A percentile compares a stretch with the other conserved stretches of the same genome.
Evolutionary conservation across 1,284 basidiomycete species (phyloP).

Genomic region (Trichosporon asahii): DNA sequence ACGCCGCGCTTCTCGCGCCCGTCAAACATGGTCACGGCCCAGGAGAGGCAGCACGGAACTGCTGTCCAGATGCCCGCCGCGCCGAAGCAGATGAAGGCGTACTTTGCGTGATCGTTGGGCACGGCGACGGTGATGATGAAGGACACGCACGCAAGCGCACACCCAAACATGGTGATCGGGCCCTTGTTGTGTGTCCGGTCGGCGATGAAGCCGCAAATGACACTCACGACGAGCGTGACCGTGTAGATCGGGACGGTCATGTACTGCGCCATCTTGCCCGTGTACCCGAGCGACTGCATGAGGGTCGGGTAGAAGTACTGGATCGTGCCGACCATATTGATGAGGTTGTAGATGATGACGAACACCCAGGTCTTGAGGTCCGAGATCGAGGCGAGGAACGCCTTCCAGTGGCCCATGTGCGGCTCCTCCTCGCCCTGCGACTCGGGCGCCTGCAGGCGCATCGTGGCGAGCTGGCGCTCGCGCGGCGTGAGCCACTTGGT

Average conservation of each 20-base stretch:
- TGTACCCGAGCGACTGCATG: conserved; percentile 46
- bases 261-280: conserved; percentile 44
- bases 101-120: conserved; percentile 36
- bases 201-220: conserved; percentile 42
- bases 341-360: conserved; percentile 38
- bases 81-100: conserved; percentile 51
- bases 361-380: conserved; percentile 44
- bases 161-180: conserved; percentile 40
- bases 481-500: conserved; percentile 43
- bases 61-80: conserved; percentile 49
- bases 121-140: conserved; percentile 47
- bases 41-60: conserved; percentile 46
- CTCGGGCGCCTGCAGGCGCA: conserved; percentile 23
- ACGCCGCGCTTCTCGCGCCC: conserved; percentile 49
- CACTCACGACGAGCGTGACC: conserved; percentile 46
- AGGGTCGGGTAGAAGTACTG: conserved; percentile 53
- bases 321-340: conserved; percentile 48
- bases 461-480: conserved; percentile 31
- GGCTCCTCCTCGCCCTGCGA: conserved; percentile 30
- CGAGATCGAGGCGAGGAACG: conserved; percentile 30
- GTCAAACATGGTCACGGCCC: conserved; percentile 49
- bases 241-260: conserved; percentile 54
- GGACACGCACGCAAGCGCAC: conserved; percentile 29
- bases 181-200: conserved; percentile 49
- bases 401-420: conserved; percentile 28